phyloP scores from a whole-genome alignment of 2,329 filamentous ascomycete genomes.

The Beauveria medogensis region DNA sequence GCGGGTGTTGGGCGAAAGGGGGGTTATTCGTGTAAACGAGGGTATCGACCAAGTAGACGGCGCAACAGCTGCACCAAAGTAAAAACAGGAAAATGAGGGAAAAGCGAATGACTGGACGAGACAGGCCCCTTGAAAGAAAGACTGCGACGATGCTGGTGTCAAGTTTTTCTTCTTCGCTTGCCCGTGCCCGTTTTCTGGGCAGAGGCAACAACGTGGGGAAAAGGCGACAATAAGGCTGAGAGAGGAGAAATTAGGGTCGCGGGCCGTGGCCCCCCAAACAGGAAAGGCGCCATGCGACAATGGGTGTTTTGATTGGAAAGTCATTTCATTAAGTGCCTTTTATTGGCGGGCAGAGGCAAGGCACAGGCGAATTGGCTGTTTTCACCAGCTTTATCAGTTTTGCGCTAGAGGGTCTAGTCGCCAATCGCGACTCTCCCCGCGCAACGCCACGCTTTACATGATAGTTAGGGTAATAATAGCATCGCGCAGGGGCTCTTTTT shows the following conservation, averaged over 20 bases:
- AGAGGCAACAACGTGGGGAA: background rate
- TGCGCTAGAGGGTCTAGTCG: background rate
- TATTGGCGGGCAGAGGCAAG: background rate
- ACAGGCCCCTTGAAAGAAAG: background rate
- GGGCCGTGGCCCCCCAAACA: background rate
- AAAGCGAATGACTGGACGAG: constrained; percentile 4
- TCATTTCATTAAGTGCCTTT: no score
- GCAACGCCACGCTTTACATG: background rate
- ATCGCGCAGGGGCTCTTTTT: no score
- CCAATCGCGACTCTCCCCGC: background rate
- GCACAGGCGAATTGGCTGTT: background rate
- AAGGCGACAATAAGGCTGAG: background rate
- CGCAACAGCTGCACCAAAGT: background rate
- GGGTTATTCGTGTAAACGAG: background rate
- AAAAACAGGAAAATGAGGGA: no score
- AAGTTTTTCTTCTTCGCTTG: background rate
- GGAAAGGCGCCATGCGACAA: background rate
- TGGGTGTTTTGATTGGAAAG: background rate
- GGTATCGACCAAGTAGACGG: background rate
- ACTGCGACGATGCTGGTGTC: background rate
- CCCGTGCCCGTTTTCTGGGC: no score
- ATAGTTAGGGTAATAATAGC: no score
- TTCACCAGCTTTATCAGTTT: background rate
- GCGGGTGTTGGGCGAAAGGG: background rate
- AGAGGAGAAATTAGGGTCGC: background rate